phyloP scores from a whole-genome alignment of 805 yeast genomes.

The Wickerhamia fluorescens region DNA sequence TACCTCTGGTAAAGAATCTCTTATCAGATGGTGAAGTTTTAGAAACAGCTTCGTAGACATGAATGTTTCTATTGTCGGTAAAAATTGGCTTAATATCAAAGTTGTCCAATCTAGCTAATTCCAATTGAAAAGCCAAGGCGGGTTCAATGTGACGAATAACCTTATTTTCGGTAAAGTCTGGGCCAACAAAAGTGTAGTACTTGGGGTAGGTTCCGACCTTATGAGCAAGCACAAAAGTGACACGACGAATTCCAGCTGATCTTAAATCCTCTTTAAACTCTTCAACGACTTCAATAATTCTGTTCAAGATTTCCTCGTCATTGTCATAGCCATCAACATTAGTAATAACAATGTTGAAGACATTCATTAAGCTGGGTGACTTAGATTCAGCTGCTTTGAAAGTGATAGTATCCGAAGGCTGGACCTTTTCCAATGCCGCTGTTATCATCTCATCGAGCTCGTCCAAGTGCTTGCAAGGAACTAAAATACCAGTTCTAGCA shows the following conservation, averaged over 20 bases:
- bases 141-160: constrained; percentile 98
- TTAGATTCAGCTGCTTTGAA: constrained; percentile 25
- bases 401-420: constrained; percentile 38
- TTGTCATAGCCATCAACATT: constrained; percentile 66
- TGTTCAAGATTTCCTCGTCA: constrained; percentile 61
- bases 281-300: constrained; percentile 57
- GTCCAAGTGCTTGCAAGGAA: constrained; percentile 76
- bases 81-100: constrained; percentile 91
- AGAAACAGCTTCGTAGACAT: constrained; percentile 94
- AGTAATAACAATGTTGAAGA: constrained; percentile 72
- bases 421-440: constrained; percentile 68
- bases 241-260: constrained; percentile 77
- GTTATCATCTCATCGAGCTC: constrained; percentile 79
- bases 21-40: constrained; percentile 90
- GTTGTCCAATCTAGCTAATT: constrained; percentile 87
- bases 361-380: constrained; percentile 50
- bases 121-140: constrained; percentile 95
- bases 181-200: constrained; percentile 92
- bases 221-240: constrained; percentile 84
- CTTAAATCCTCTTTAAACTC: constrained; percentile 65
- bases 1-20: constrained; percentile 95
- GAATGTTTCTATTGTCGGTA: constrained; percentile 95
- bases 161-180: constrained; percentile 77
- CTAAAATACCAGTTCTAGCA: constrained; percentile 76
- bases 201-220: constrained; percentile 85